A percentile compares a stretch with the other conserved stretches of the same genome.
phyloP scores from a whole-genome alignment of 2,329 filamentous ascomycete genomes.

The Fusarium tjaetaba region DNA sequence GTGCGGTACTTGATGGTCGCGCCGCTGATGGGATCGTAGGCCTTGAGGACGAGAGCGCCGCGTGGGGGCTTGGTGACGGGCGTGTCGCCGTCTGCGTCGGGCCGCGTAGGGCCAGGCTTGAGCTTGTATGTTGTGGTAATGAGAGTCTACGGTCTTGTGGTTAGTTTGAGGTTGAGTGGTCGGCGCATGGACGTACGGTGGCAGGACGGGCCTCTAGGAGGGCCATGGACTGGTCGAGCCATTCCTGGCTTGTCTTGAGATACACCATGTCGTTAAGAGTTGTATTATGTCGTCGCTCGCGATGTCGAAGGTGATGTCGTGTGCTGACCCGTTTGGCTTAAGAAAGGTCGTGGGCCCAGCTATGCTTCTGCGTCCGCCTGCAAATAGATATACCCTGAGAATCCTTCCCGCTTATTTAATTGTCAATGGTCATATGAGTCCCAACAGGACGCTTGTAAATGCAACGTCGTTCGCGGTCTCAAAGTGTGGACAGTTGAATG shows the following conservation, averaged over 20 bases:
- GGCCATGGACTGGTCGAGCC: slow-evolving; percentile 87
- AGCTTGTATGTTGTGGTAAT: slow-evolving; percentile 95
- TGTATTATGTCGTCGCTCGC: background rate
- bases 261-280: slow-evolving; percentile 68
- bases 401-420: background rate
- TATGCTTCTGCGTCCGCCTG: background rate
- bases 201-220: slow-evolving; percentile 87
- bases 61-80: slow-evolving; percentile 60
- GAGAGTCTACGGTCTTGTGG: slow-evolving; percentile 70
- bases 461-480: slow-evolving; percentile 17
- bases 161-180: slow-evolving; percentile 1
- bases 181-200: slow-evolving; percentile 67
- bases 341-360: background rate
- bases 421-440: background rate
- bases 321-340: slow-evolving; percentile 1
- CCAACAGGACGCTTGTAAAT: background rate
- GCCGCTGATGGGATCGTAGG: slow-evolving; percentile 85
- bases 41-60: slow-evolving; percentile 84
- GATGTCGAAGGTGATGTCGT: slow-evolving; percentile 7
- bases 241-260: slow-evolving; percentile 85
- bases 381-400: background rate
- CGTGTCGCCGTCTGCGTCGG: slow-evolving; percentile 43
- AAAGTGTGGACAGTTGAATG: slow-evolving; percentile 28
- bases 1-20: slow-evolving; percentile 91
- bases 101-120: slow-evolving; percentile 51